These are phyloP conservation scores for Borovskyia barvae DNA, from an alignment of 208 protist genomes.

Conservation along the genomic window DNA sequence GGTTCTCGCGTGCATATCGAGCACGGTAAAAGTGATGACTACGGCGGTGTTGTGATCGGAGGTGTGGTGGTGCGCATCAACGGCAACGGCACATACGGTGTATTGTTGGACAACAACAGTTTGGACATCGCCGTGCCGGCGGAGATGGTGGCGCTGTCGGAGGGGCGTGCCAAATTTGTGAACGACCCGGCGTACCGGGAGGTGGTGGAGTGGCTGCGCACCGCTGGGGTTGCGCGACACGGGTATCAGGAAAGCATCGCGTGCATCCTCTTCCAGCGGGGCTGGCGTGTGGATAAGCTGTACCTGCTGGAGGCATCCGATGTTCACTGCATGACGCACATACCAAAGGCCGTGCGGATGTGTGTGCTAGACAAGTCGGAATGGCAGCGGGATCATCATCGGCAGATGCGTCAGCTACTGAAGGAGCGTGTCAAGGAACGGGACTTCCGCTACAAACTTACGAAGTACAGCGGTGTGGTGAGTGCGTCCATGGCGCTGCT, in stretches of 20 bases:
- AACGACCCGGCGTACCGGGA: constrained; percentile 45
- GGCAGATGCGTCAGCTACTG: constrained; percentile 55
- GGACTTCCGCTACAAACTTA: constrained; percentile 60
- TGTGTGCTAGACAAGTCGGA: constrained; percentile 64
- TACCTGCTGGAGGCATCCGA: constrained; percentile 77
- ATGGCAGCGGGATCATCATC: constrained; percentile 69
- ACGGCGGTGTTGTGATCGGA: constrained; percentile 36
- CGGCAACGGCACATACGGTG: constrained; percentile 70
- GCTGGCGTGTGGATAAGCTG: constrained; percentile 77
- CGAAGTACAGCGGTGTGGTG: constrained; percentile 74
- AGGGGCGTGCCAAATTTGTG: constrained; percentile 51
- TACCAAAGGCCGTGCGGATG: constrained; percentile 56
- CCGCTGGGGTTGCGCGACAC: constrained; percentile 60
- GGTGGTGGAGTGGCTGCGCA: constrained; percentile 76
- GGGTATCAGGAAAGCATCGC: constrained; percentile 72
- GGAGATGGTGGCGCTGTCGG: constrained; percentile 56
- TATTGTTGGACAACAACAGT: constrained; percentile 84
- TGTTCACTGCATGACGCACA: constrained; percentile 63
- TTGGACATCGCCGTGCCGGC: constrained; percentile 73
- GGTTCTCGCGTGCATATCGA: constrained; percentile 75
- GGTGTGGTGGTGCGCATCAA: constrained; percentile 79
- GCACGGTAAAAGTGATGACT: constrained; percentile 38
- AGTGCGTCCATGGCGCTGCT: constrained; percentile 65
- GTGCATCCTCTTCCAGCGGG: constrained; percentile 70
- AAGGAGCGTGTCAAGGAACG: constrained; percentile 72